Evolutionary conservation across 345 rosid genomes (phyloP).

Genomic region (Rhodomyrtus tomentosa): DNA sequence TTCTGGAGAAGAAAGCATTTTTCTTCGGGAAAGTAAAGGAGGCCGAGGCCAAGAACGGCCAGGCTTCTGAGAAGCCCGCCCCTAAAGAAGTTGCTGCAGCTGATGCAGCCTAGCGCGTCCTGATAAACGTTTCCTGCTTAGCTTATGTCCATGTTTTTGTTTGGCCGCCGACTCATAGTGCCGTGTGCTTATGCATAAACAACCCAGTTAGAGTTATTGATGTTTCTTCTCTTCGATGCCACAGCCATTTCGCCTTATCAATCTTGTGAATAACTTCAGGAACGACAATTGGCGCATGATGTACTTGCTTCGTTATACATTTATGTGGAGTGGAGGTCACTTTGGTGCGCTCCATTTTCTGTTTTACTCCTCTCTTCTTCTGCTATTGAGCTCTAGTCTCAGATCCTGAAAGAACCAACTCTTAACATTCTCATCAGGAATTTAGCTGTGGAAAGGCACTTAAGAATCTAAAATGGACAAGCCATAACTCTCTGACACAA

Average conservation of each 20-base stretch:
- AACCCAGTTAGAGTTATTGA: neutral
- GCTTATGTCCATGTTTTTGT: neutral
- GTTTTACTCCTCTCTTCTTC: neutral
- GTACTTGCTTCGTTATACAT: neutral
- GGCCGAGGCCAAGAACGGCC: neutral
- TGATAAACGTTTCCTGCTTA: neutral
- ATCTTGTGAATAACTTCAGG: neutral
- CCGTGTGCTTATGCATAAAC: neutral
- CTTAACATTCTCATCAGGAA: neutral
- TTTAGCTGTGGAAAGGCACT: neutral
- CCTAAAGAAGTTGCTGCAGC: neutral
- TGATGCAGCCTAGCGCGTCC: neutral
- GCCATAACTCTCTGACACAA: neutral
- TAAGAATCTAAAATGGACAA: neutral
- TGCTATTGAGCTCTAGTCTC: neutral
- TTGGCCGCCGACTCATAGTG: neutral
- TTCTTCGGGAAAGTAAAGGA: neutral
- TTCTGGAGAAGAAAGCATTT: constrained; percentile 1
- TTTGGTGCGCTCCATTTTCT: neutral
- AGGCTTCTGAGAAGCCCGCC: neutral
- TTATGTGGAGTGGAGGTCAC: neutral
- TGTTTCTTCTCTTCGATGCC: neutral
- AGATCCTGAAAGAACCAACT: neutral
- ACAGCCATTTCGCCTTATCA: neutral
- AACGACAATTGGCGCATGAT: neutral